These are phyloP conservation scores for Omphalotus olearius DNA, from an alignment of 1,284 basidiomycete species.

Conservation along the genomic window DNA sequence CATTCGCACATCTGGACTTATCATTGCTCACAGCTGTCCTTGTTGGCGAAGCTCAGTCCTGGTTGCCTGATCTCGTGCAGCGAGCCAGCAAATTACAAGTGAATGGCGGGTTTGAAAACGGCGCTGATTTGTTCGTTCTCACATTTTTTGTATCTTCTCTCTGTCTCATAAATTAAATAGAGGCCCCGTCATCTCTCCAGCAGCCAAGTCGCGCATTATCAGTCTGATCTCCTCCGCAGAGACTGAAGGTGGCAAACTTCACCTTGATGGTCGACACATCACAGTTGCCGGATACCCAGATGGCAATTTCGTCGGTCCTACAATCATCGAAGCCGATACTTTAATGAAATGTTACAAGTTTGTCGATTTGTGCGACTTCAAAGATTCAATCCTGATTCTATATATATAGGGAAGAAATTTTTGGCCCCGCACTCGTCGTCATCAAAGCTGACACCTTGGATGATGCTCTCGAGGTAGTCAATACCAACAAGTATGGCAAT, in stretches of 20 bases:
- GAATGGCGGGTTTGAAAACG: slow-evolving; percentile 86
- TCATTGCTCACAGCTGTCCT: slow-evolving; percentile 54
- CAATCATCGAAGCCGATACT: slow-evolving; percentile 80
- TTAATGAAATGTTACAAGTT: slow-evolving; percentile 89
- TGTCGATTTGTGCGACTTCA: slow-evolving; percentile 6
- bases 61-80: slow-evolving; percentile 87
- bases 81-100: slow-evolving; percentile 82
- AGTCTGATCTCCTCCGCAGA: slow-evolving; percentile 78
- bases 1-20: background rate
- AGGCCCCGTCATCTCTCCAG: slow-evolving; percentile 91
- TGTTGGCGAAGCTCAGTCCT: slow-evolving; percentile 79
- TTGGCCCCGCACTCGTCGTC: slow-evolving; percentile 87
- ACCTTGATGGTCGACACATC: slow-evolving; percentile 81
- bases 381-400: background rate
- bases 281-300: slow-evolving; percentile 75
- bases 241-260: slow-evolving; percentile 83
- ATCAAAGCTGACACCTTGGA: slow-evolving; percentile 84
- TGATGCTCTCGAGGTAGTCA: slow-evolving; percentile 88
- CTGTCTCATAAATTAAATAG: slow-evolving; percentile 35
- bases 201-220: slow-evolving; percentile 79
- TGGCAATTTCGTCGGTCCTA: slow-evolving; percentile 96
- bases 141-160: slow-evolving; percentile 4
- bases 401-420: slow-evolving; percentile 80
- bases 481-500: slow-evolving; percentile 88
- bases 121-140: slow-evolving; percentile 74